Evolutionary conservation across 2,329 filamentous ascomycete genomes (phyloP).

Genomic region (Penicillium olsonii): DNA sequence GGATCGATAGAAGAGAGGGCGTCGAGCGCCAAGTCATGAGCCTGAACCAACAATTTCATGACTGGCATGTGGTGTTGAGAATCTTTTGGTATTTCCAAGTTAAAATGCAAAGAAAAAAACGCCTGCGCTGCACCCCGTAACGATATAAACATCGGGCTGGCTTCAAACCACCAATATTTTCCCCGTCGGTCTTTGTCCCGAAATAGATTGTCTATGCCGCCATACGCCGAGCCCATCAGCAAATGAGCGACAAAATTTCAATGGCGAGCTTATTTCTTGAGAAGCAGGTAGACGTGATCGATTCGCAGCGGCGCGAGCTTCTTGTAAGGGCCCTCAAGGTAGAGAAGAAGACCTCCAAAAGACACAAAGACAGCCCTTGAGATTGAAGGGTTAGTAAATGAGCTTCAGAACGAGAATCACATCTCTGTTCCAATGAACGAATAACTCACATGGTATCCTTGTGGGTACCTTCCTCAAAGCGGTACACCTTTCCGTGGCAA

Average conservation of each 20-base stretch:
- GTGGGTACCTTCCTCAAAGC: constrained; percentile 57
- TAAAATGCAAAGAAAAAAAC: constrained; percentile 40
- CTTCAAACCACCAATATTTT: constrained; percentile 26
- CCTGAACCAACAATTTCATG: constrained; percentile 2
- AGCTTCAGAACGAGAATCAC: not conserved
- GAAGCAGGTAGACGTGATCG: constrained; percentile 87
- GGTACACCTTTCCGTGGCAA: constrained; percentile 55
- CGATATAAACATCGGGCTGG: constrained; percentile 20
- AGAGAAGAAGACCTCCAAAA: constrained; percentile 88
- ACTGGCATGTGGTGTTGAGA: constrained; percentile 21
- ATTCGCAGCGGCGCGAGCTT: constrained; percentile 90
- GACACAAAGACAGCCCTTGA: constrained; percentile 87
- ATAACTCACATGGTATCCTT: constrained; percentile 78
- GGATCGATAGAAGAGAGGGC: not conserved
- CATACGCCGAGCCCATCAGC: constrained; percentile 5
- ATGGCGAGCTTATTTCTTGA: constrained; percentile 73
- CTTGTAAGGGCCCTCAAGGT: constrained; percentile 90
- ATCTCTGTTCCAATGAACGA: not conserved
- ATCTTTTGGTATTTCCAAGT: constrained; percentile 40
- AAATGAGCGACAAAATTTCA: constrained; percentile 9
- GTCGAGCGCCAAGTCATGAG: not conserved
- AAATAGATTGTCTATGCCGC: constrained; percentile 4
- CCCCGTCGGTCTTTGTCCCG: constrained; percentile 3
- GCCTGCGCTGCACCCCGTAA: constrained; percentile 42
- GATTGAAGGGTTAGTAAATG: constrained; percentile 2